Percentiles rank a stretch among this genome's conserved stretches.
Conservation (phyloP, 2,329 filamentous ascomycete genomes). For the Zopfia rhizophila region DNA sequence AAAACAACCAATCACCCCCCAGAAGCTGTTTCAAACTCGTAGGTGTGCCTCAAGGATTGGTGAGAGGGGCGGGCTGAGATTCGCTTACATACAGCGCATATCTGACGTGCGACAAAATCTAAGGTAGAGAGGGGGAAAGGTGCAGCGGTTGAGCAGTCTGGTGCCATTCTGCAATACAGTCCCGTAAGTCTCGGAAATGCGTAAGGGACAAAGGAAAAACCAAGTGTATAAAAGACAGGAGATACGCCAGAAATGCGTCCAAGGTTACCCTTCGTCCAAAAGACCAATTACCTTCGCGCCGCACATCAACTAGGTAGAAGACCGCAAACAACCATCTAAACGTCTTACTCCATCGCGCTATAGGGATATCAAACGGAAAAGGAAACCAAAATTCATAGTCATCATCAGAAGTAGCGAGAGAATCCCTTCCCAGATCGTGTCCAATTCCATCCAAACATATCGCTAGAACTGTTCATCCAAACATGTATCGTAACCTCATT, state of each 20-base stretch:
- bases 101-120: too few relatives aligned
- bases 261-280: conserved; percentile 1
- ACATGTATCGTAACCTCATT: conserved; percentile 24
- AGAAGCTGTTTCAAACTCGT: conserved; percentile 9
- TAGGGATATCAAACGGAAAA: conserved; percentile 1
- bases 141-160: too few relatives aligned
- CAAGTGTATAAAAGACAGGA: not conserved
- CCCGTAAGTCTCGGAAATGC: conserved; percentile 7
- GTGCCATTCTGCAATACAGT: too few relatives aligned
- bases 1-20: too few relatives aligned
- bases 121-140: too few relatives aligned
- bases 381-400: not conserved
- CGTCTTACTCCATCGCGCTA: conserved; percentile 9
- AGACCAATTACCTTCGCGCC: too few relatives aligned
- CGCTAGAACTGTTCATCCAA: conserved; percentile 1
- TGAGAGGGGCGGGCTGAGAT: not conserved
- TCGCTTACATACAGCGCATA: too few relatives aligned
- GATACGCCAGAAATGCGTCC: conserved; percentile 9
- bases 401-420: conserved; percentile 11
- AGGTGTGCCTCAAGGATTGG: conserved; percentile 4
- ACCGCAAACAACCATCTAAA: conserved; percentile 2
- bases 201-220: too few relatives aligned
- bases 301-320: too few relatives aligned
- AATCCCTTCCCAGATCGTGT: conserved; percentile 5
- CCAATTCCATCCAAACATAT: conserved; percentile 6